phyloP scores from a whole-genome alignment of 1,284 basidiomycete species.

The Ustilago bromivora region DNA sequence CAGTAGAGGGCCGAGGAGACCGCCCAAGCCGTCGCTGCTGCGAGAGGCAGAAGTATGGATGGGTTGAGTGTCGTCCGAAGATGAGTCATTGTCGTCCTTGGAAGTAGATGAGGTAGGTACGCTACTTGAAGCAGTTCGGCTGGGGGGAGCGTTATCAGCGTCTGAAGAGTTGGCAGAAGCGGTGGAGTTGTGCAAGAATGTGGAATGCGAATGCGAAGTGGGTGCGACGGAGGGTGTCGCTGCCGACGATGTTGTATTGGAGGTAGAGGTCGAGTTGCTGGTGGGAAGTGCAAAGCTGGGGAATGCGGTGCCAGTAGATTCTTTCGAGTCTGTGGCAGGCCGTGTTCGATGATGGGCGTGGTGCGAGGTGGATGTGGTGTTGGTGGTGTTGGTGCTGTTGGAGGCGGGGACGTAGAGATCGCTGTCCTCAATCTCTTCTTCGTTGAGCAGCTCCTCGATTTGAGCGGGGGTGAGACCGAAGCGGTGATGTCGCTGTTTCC shows the following conservation, averaged over 20 bases:
- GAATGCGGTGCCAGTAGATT: conserved; percentile 6
- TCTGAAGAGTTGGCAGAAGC: conserved; percentile 7
- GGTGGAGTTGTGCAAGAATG: background rate
- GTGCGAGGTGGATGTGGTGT: conserved; percentile 14
- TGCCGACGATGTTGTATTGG: conserved; percentile 8
- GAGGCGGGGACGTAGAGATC: conserved; percentile 11
- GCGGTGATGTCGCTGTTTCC: conserved; percentile 16
- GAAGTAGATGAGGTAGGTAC: conserved; percentile 5
- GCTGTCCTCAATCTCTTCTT: conserved; percentile 16
- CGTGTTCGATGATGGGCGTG: conserved; percentile 13
- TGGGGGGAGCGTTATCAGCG: background rate
- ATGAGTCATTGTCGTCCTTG: background rate
- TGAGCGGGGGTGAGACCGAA: conserved; percentile 27
- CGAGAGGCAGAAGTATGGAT: background rate
- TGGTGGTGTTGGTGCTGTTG: conserved; percentile 16
- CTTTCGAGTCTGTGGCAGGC: conserved; percentile 7
- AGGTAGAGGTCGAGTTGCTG: conserved; percentile 14
- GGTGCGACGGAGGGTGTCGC: background rate
- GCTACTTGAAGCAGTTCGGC: background rate
- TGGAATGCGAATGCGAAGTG: background rate
- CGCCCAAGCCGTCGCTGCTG: conserved; percentile 3
- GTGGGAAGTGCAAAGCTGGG: conserved; percentile 11
- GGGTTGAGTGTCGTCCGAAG: background rate
- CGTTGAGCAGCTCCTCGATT: conserved; percentile 24
- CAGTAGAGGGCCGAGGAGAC: conserved; percentile 10